Conservation (phyloP, 2,329 filamentous ascomycete species). For the Ophiocordyceps polyrhachis-furcata region DNA sequence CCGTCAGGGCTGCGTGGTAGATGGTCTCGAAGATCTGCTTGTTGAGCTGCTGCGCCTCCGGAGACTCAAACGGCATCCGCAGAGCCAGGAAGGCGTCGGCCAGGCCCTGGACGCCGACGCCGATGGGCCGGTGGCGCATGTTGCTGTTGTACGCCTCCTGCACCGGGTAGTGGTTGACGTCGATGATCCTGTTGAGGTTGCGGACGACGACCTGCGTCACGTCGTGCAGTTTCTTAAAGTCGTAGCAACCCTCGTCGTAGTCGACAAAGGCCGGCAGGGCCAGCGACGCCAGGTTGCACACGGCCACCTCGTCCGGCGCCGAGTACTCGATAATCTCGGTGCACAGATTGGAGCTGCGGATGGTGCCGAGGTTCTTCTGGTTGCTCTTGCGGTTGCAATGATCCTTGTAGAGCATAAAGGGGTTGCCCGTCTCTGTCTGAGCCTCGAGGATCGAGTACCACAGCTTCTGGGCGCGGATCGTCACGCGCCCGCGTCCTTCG, state of each 20-base stretch:
- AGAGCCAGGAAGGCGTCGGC: conserved; percentile 96
- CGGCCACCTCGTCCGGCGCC: conserved; percentile 92
- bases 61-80: conserved; percentile 90
- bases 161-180: conserved; percentile 97
- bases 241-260: conserved; percentile 64
- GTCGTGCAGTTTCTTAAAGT: conserved; percentile 94
- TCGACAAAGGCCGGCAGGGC: conserved; percentile 85
- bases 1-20: conserved; percentile 85
- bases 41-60: conserved; percentile 85
- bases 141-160: conserved; percentile 87
- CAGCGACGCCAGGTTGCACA: conserved; percentile 92
- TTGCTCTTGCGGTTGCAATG: conserved; percentile 98
- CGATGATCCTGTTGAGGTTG: conserved; percentile 97
- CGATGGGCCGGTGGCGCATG: conserved; percentile 89
- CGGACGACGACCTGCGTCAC: conserved; percentile 81
- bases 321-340: conserved; percentile 98
- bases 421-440: conserved; percentile 96
- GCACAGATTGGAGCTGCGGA: conserved; percentile 96
- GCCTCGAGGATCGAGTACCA: conserved; percentile 98
- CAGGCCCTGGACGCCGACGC: conserved; percentile 91
- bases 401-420: conserved; percentile 99
- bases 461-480: conserved; percentile 92
- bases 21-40: conserved; percentile 99
- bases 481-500: conserved; percentile 74
- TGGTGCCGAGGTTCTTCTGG: conserved; percentile 98